Conservation (phyloP, 805 yeast genomes). For the Grigorovia jiainica region DNA sequence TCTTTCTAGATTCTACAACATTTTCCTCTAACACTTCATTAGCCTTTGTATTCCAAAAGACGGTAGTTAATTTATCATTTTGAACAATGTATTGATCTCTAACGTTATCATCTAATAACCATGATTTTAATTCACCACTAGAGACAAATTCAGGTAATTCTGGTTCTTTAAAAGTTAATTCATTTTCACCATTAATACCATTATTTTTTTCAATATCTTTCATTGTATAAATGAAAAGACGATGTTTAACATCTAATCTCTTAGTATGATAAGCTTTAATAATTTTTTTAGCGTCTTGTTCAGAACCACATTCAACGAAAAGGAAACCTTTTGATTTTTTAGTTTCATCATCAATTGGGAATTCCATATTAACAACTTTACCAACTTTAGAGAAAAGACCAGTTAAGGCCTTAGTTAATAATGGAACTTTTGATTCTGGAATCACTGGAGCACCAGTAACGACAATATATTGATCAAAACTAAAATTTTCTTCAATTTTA, state of each 20-base stretch:
- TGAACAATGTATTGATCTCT: constrained; percentile 87
- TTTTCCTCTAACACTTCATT: constrained; percentile 49
- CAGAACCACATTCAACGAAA: constrained; percentile 70
- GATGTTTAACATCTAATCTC: constrained; percentile 89
- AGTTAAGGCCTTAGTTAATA: constrained; percentile 73
- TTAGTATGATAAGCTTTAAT: constrained; percentile 75
- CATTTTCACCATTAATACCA: constrained; percentile 31
- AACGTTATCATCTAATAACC: constrained; percentile 83
- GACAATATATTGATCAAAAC: constrained; percentile 66
- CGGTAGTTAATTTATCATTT: constrained; percentile 68
- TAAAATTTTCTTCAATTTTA: constrained; percentile 46
- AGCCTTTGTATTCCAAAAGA: constrained; percentile 73
- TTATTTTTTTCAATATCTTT: constrained; percentile 76
- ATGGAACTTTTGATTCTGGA: constrained; percentile 78
- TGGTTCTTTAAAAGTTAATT: constrained; percentile 62
- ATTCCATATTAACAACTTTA: constrained; percentile 61
- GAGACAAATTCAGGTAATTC: constrained; percentile 59
- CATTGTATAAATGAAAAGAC: constrained; percentile 73
- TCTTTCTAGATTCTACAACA: constrained; percentile 66
- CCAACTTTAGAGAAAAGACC: constrained; percentile 77
- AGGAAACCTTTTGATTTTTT: constrained; percentile 80
- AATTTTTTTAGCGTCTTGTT: constrained; percentile 64
- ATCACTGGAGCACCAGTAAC: constrained; percentile 95
- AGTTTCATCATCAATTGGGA: constrained; percentile 62
- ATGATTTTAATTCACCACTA: constrained; percentile 74